Evolutionary conservation across 2,329 filamentous ascomycete genomes (phyloP), one percentile per base, ranked within the genome.

Genomic region (Fusarium fracticaudum): DNA sequence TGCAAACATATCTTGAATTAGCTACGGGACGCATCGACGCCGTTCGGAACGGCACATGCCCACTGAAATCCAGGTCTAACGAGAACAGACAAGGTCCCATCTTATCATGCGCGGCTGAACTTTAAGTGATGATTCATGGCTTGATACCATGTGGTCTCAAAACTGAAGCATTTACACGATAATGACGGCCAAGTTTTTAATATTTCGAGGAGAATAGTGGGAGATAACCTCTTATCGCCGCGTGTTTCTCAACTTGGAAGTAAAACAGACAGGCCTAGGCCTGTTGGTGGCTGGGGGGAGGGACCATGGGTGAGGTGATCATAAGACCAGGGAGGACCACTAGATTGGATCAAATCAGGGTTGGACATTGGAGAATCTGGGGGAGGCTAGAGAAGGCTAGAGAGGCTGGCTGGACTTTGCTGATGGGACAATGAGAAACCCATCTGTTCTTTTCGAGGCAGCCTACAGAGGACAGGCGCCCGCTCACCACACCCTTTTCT

Each of bases 31-130:
- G 74, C 62, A 71, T 75, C 69, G 67, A 69, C 55, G 43, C 59
- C 54, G 62, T 50, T 50, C 73, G 72, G 73, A 66, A 71, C 73
- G 75, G 71, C 72, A 75, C 75, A 69, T 72, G 68, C 43, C 61
- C 50, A 44, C 50, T 53, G 29, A 22, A 51, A 41, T n/a, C 38
- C 13, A 37, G 33, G 35, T 24, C 48, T 45, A 44, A 22, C 40
- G 33, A 41, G 26, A 57, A 29, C 13, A 64, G 48, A 53, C 22
- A 44, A 63, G 38, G 26, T 26, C 43, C 20, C 40, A 22, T 54
- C n/a, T 50, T 29, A 43, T 37, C 48, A 33, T 41, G 35, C 26
- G 48, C 41, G 22, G 59, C 45, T 47, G 53, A 59, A 76, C 40
- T 40, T 29, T 58, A 54, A 62, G n/a, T 70, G 47, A 60, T 70